These are phyloP conservation scores for Panaeolus cyanescens DNA, from an alignment of 768 basidiomycete genomes.

Conservation along the genomic window DNA sequence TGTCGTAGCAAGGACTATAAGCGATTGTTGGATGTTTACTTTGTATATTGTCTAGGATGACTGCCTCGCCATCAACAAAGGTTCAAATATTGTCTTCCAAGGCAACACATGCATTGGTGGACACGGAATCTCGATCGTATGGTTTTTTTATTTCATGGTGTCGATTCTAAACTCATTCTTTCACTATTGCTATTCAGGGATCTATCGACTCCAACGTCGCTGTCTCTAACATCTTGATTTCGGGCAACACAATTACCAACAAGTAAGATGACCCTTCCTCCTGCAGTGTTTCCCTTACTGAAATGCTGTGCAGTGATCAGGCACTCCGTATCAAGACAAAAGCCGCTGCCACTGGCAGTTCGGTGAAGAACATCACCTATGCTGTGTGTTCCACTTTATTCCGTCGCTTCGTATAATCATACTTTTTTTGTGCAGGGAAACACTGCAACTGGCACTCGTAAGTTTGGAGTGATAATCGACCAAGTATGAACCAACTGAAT, in stretches of 20 bases:
- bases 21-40: neutral
- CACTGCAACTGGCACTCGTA: slow-evolving; percentile 45
- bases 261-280: slow-evolving; percentile 35
- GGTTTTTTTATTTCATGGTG: neutral
- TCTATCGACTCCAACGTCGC: slow-evolving; percentile 49
- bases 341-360: slow-evolving; percentile 42
- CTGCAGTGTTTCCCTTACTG: neutral
- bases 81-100: slow-evolving; percentile 46
- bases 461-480: slow-evolving; percentile 63
- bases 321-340: slow-evolving; percentile 67
- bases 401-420: neutral
- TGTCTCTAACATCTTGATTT: slow-evolving; percentile 50
- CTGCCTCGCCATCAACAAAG: slow-evolving; percentile 56
- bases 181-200: slow-evolving; percentile 37
- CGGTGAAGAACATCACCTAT: slow-evolving; percentile 52
- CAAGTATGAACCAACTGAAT: slow-evolving; percentile 34
- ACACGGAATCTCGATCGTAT: slow-evolving; percentile 64
- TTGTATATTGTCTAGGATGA: slow-evolving; percentile 44
- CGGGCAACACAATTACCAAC: slow-evolving; percentile 54
- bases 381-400: slow-evolving; percentile 30
- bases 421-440: slow-evolving; percentile 52
- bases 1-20: slow-evolving; percentile 32
- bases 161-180: neutral
- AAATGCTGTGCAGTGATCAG: slow-evolving; percentile 37
- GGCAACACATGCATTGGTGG: slow-evolving; percentile 58